These are phyloP conservation scores for Grosmannia clavigera DNA, from an alignment of 2,329 filamentous ascomycete genomes.

Conservation along the genomic window DNA sequence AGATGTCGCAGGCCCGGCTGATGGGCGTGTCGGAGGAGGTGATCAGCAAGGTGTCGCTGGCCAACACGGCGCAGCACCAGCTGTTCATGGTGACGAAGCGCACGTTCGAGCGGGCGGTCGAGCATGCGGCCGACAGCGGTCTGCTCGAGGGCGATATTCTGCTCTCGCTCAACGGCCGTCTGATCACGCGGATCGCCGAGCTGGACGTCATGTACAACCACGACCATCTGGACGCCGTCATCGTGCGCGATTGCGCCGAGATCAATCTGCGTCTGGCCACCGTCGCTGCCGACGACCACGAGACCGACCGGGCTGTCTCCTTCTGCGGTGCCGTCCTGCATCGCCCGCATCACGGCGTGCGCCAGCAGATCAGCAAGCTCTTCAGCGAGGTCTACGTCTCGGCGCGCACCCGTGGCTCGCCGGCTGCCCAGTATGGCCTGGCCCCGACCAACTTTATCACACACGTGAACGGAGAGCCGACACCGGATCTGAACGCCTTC, in stretches of 20 bases:
- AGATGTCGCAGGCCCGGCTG: conserved; percentile 92
- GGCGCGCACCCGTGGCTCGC: conserved; percentile 69
- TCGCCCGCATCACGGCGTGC: conserved; percentile 85
- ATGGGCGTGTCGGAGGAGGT: conserved; percentile 96
- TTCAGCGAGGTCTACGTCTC: conserved; percentile 96
- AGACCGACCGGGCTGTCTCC: conserved; percentile 81
- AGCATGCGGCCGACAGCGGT: conserved; percentile 24
- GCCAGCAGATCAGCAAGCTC: conserved; percentile 93
- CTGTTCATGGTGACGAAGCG: conserved; percentile 94
- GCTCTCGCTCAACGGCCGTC: conserved; percentile 76
- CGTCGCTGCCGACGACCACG: conserved; percentile 76
- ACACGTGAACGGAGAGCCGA: conserved; percentile 81
- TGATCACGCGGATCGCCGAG: conserved; percentile 87
- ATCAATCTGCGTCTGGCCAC: conserved; percentile 68
- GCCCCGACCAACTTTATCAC: conserved; percentile 97
- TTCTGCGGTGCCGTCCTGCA: conserved; percentile 95
- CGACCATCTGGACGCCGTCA: conserved; percentile 67
- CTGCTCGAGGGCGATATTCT: conserved; percentile 87
- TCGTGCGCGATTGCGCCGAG: conserved; percentile 76
- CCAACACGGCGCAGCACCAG: conserved; percentile 87
- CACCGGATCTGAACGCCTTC: conserved; percentile 71
- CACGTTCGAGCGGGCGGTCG: conserved; percentile 43
- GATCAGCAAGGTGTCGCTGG: conserved; percentile 80
- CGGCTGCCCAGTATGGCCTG: conserved; percentile 79
- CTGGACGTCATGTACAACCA: conserved; percentile 95